A percentile compares a stretch with the other conserved stretches of the same genome.
Evolutionary conservation across 305 asterid species (phyloP).

Genomic region (Coffea humblotiana): DNA sequence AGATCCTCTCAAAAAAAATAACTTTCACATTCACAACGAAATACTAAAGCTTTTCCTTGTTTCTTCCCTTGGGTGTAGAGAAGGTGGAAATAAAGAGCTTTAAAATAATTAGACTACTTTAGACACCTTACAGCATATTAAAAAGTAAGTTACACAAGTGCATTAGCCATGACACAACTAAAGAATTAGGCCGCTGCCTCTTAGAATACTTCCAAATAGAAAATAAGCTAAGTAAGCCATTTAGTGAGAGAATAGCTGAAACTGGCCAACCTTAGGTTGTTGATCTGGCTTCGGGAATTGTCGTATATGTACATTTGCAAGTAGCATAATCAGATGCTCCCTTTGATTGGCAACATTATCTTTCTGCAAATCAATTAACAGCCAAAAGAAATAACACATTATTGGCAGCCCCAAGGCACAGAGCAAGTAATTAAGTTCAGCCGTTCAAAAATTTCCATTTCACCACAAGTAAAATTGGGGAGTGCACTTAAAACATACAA

Average conservation of each 20-base stretch:
- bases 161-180: background rate
- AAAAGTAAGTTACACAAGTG: background rate
- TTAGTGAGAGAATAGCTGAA: conserved; percentile 16
- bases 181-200: background rate
- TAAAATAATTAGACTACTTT: background rate
- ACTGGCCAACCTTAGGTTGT: conserved; percentile 79
- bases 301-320: conserved; percentile 96
- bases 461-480: background rate
- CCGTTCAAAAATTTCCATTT: background rate
- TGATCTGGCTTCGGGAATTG: conserved; percentile 97
- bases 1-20: no score
- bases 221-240: background rate
- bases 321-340: conserved; percentile 95
- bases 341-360: conserved; percentile 94
- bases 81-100: background rate
- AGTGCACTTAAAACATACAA: background rate
- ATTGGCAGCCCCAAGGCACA: background rate
- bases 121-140: background rate
- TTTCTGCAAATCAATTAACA: conserved; percentile 59
- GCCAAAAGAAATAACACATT: conserved; percentile 14
- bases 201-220: no score
- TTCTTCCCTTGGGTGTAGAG: background rate
- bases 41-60: no score
- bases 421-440: background rate
- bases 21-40: no score